phyloP scores from a whole-genome alignment of 371 early-diverging fungal species.

The Rhizopus microsporus region DNA sequence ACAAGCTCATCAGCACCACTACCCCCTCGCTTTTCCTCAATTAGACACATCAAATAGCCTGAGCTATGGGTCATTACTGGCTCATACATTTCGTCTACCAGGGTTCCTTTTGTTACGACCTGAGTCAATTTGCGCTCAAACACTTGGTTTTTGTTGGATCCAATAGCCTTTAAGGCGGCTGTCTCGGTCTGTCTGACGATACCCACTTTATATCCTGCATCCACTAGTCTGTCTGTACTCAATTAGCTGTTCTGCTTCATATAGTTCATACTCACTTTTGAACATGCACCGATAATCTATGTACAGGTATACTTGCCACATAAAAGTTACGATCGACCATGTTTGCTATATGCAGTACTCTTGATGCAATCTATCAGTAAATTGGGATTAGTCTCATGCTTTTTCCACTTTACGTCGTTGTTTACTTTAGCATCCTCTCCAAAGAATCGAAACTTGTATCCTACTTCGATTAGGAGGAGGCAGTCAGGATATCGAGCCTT shows the following conservation, averaged over 20 bases:
- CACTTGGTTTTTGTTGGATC: slow-evolving; percentile 72
- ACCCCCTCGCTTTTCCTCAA: slow-evolving; percentile 58
- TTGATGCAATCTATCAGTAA: slow-evolving; percentile 57
- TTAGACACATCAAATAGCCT: slow-evolving; percentile 58
- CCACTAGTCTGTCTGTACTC: slow-evolving; percentile 60
- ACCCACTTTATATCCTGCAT: slow-evolving; percentile 84
- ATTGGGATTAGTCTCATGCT: neutral
- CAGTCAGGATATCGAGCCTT: slow-evolving; percentile 70
- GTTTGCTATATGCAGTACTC: slow-evolving; percentile 74
- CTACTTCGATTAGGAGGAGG: slow-evolving; percentile 83
- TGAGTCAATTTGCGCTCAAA: slow-evolving; percentile 76
- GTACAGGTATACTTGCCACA: slow-evolving; percentile 80
- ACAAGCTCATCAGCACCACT: slow-evolving; percentile 51
- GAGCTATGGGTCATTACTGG: slow-evolving; percentile 19
- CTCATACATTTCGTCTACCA: slow-evolving; percentile 66
- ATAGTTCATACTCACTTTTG: slow-evolving; percentile 47
- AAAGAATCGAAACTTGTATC: slow-evolving; percentile 88
- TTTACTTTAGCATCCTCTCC: slow-evolving; percentile 69
- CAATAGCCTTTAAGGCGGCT: slow-evolving; percentile 80
- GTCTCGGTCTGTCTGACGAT: slow-evolving; percentile 86
- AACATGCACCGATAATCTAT: slow-evolving; percentile 77
- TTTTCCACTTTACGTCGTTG: slow-evolving; percentile 12
- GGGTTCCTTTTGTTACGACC: slow-evolving; percentile 79
- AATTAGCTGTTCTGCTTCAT: neutral
- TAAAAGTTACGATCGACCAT: slow-evolving; percentile 77